Evolutionary conservation across 306 rosid species (phyloP).

Genomic region (Cajanus cajan): DNA sequence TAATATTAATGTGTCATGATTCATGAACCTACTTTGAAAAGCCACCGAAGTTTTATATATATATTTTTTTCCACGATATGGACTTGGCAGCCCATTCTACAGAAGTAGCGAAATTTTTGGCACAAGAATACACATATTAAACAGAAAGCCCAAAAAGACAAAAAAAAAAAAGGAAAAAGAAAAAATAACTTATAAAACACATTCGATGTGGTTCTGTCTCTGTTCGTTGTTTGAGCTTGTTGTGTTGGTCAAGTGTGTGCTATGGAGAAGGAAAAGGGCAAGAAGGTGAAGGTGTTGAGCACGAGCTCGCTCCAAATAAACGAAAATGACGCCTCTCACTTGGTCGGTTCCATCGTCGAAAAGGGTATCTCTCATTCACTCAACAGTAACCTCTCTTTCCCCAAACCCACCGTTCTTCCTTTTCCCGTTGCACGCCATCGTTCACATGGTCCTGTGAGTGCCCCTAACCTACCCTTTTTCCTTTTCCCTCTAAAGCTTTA

Average conservation of each 20-base stretch:
- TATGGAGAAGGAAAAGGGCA: slow-evolving; percentile 53
- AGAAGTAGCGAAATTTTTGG: too few species aligned
- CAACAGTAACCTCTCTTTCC: slow-evolving; percentile 41
- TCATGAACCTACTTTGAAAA: too few species aligned
- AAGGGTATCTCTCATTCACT: slow-evolving; percentile 69
- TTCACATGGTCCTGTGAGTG: slow-evolving; percentile 81
- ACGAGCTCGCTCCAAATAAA: slow-evolving; percentile 42
- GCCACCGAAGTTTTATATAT: too few species aligned
- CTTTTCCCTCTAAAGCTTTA: neutral
- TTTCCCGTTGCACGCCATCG: slow-evolving; percentile 97
- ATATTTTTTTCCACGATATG: too few species aligned
- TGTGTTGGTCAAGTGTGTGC: neutral
- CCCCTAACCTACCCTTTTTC: neutral
- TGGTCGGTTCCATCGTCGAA: slow-evolving; percentile 79
- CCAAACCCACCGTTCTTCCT: slow-evolving; percentile 66
- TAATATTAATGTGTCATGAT: too few species aligned
- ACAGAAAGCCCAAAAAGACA: too few species aligned
- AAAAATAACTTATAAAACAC: too few species aligned
- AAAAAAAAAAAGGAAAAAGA: too few species aligned
- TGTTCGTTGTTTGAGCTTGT: neutral
- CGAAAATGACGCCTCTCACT: slow-evolving; percentile 37
- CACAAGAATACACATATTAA: too few species aligned
- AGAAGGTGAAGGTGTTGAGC: slow-evolving; percentile 43
- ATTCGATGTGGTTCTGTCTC: neutral
- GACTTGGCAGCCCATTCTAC: too few species aligned